Conservation (phyloP, 139 green algal genomes). For the Coccomyxa sp. region DNA sequence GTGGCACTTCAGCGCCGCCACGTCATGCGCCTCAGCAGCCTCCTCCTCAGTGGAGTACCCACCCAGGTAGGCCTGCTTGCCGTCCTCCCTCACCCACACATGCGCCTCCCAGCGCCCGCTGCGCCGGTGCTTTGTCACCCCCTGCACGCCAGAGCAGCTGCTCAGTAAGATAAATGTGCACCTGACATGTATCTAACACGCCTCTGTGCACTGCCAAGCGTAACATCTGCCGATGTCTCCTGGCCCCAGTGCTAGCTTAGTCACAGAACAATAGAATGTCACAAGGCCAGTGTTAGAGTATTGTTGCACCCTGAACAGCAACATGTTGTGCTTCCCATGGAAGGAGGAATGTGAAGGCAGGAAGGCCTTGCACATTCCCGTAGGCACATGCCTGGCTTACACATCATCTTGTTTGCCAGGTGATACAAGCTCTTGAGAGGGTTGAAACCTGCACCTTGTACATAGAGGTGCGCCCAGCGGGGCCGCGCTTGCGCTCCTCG, state of each 20-base stretch:
- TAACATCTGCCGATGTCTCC: too few species aligned
- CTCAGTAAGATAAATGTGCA: neutral
- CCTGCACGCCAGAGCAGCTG: constrained; percentile 14
- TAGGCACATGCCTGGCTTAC: neutral
- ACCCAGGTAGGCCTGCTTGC: constrained; percentile 40
- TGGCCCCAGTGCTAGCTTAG: too few species aligned
- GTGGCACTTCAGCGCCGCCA: constrained; percentile 81
- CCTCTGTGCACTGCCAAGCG: too few species aligned
- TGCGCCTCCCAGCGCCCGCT: constrained; percentile 73
- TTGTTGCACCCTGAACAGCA: too few species aligned
- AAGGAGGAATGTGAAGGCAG: neutral
- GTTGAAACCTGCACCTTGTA: neutral
- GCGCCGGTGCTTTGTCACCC: constrained; percentile 75
- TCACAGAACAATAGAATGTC: too few species aligned
- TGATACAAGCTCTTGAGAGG: too few species aligned
- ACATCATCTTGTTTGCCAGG: too few species aligned
- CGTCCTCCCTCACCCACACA: constrained; percentile 86
- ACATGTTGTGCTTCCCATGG: too few species aligned
- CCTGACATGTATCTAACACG: neutral
- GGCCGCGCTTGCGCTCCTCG: neutral
- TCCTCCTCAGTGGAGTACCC: constrained; percentile 67
- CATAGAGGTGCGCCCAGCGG: neutral
- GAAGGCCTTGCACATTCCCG: neutral
- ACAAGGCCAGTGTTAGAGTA: too few species aligned
- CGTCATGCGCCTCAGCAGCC: constrained; percentile 87